Conservation (phyloP, 768 basidiomycete genomes). For the Lactarius deliciosus region DNA sequence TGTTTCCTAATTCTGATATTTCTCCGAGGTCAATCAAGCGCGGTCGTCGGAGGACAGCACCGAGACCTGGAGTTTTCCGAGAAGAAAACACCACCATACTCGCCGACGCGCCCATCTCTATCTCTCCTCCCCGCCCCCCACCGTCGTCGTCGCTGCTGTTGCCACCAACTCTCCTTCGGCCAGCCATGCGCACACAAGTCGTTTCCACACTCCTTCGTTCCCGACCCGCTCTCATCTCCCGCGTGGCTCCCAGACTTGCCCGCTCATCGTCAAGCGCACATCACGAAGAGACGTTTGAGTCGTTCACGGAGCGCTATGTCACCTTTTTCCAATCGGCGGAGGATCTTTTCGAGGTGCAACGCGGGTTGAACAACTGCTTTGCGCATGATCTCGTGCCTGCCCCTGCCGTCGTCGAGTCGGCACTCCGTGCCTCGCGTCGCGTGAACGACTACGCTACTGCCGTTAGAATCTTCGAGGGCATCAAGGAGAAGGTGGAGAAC, state of each 20-base stretch:
- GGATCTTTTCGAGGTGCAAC: constrained; percentile 98
- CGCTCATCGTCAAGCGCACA: constrained; percentile 60
- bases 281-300: constrained; percentile 89
- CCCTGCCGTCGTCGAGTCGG: constrained; percentile 80
- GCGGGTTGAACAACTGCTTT: constrained; percentile 99
- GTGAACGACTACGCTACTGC: constrained; percentile 98
- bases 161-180: constrained; percentile 5
- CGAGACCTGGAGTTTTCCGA: constrained; percentile 23
- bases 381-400: constrained; percentile 96
- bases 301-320: constrained; percentile 92
- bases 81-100: constrained; percentile 20
- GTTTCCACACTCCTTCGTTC: constrained; percentile 64
- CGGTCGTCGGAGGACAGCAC: not conserved
- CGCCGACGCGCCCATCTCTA: constrained; percentile 14
- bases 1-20: constrained; percentile 6
- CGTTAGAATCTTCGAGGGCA: constrained; percentile 92
- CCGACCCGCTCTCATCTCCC: constrained; percentile 47
- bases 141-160: constrained; percentile 24
- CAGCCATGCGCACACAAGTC: constrained; percentile 55
- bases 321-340: constrained; percentile 89
- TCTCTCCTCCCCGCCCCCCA: not conserved
- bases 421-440: constrained; percentile 81
- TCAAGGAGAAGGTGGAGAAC: constrained; percentile 98
- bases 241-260: constrained; percentile 44
- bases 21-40: constrained; percentile 3